Conservation (phyloP, 176 grass and related monocot genomes). For the Rhynchospora pubera region DNA sequence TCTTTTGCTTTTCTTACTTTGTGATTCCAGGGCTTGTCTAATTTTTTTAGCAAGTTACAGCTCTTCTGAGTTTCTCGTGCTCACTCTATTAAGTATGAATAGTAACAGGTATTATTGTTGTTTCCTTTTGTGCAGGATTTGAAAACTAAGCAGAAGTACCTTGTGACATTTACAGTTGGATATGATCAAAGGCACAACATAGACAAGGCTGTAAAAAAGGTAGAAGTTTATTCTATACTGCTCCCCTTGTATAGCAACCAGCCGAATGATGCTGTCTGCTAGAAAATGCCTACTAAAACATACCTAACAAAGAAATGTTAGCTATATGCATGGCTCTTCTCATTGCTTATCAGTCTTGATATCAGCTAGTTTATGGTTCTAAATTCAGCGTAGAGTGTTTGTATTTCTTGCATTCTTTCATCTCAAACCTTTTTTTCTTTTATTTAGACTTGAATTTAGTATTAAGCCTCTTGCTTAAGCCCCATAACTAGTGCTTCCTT, state of each 20-base stretch:
- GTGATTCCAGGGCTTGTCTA: neutral
- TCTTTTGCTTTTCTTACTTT: neutral
- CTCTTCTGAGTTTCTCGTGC: neutral
- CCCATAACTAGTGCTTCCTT: neutral
- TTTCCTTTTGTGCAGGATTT: conserved; percentile 28
- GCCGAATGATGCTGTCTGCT: neutral
- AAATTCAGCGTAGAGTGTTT: neutral
- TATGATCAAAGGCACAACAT: conserved; percentile 45
- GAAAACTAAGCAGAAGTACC: conserved; percentile 34
- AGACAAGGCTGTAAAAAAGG: conserved; percentile 42
- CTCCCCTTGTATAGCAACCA: neutral
- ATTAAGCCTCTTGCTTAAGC: neutral
- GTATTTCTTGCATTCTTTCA: neutral
- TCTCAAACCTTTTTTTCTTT: neutral
- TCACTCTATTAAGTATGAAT: neutral
- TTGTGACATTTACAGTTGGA: conserved; percentile 52
- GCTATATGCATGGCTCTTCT: neutral
- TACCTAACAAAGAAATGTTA: neutral
- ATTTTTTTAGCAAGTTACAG: neutral
- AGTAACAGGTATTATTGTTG: neutral
- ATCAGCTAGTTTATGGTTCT: neutral
- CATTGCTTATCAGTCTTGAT: neutral
- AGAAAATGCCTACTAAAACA: neutral
- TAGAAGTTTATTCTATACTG: neutral
- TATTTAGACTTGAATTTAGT: neutral